These are phyloP conservation scores for Flaveria bidentis DNA, from an alignment of 129 eudicot species.

Conservation along the genomic window DNA sequence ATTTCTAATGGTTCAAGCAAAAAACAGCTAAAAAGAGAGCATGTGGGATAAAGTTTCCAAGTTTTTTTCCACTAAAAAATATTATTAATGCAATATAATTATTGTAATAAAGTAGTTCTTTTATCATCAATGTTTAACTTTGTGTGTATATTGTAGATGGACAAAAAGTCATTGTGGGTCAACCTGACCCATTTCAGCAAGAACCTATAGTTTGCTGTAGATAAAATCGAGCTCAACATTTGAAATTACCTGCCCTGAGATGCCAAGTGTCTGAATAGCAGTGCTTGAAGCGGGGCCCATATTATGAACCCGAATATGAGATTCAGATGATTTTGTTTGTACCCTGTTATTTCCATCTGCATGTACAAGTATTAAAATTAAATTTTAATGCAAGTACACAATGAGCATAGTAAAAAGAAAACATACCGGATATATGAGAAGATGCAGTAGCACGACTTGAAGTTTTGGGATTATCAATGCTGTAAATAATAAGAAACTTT, in stretches of 20 bases:
- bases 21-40: not conserved
- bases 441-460: constrained; percentile 39
- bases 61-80: not conserved
- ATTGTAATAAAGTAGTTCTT: not conserved
- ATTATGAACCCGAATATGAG: constrained; percentile 45
- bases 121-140: not conserved
- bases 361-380: constrained; percentile 23
- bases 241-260: constrained; percentile 51
- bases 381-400: not conserved
- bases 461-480: constrained; percentile 57
- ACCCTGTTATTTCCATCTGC: constrained; percentile 44
- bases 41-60: not conserved
- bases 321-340: constrained; percentile 53
- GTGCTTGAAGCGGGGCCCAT: constrained; percentile 61
- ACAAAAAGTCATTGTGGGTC: not conserved
- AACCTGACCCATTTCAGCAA: not conserved
- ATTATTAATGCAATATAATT: not conserved
- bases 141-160: not conserved
- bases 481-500: constrained; percentile 34
- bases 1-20: not conserved
- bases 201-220: not conserved
- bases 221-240: constrained; percentile 12
- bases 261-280: constrained; percentile 73
- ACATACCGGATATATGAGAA: constrained; percentile 51
- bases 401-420: constrained; percentile 7